Base-by-base conservation (phyloP, 2,329 filamentous ascomycete genomes). In the Fusarium aywerte region DNA sequence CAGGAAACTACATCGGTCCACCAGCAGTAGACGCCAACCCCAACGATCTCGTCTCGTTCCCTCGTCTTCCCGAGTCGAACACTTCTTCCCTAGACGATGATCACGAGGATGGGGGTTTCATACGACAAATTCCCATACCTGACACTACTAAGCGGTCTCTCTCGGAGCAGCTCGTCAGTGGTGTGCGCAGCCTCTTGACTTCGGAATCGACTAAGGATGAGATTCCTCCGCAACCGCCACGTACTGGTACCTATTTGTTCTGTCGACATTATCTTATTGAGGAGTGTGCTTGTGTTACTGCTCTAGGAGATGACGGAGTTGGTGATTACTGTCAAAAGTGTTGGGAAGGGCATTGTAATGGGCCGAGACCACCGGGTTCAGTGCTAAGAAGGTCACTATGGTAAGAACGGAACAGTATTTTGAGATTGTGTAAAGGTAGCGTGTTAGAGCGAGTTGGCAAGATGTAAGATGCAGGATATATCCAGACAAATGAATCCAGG, bases 301-400 rank as follows among this genome's bases (percentile, higher is more conserved):
- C 54, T 6, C 48, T 73, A 6, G 51, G 54, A 12, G 53, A 53
- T 4, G 25, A 40, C 5, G 61, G 49, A 18, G 31, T 42, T 10
- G 70, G 70, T 10, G 68, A 73, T 33, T 72, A 73, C n/a, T 73
- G 70, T 20, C 59, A 67, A 38, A 54, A 35, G 15, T 73, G 70
- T 36, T 73, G 70, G 70, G 57, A 58, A n/a, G 70, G 68, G n/a
- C 53, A 39, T 10, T 72, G 70, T 10, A 25, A 25, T 10, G 70
- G 68, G 10, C 59, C 57, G 5, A 47, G 42, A 29, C 68, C 68
- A 16, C 55, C 57, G 29, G 59, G 58, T 4, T 69, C 70, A 35
- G 35, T 52, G n/a, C 23, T 23, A 5, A 49, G 51, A 49, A 66
- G 45, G 33, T 40, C 40, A 44, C 18, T 68, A 49, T 68, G 65